Evolutionary conservation across 192 early-diverging fungal species (phyloP), one percentile per base, ranked within the genome.

Genomic region (Dispira parvispora): DNA sequence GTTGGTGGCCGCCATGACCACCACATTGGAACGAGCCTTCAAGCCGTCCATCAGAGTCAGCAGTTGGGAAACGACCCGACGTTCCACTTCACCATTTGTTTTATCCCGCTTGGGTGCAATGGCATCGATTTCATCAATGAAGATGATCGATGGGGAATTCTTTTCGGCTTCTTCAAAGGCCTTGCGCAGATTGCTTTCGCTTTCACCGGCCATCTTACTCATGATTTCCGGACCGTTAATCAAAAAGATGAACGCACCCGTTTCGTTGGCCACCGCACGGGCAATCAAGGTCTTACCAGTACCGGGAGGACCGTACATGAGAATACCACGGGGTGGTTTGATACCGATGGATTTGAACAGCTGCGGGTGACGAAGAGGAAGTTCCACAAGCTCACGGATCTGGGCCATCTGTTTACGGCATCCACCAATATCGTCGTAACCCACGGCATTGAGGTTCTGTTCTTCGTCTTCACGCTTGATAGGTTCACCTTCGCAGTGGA

Each of bases 181-280:
- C 77, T 99, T 98, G 62, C 96, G 85, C 67, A 99, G 68, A 70
- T 99, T 99, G 57, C 83, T 87, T 78, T 99, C 96, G 64, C 88
- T 90, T 73, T 99, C 96, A 68, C 96, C 96, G 44, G 96, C 93
- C 96, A 99, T 99, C 79, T 98, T 98, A 67, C 91, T 94, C 94
- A 99, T 98, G 70, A 99, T 98, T 71, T 98, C 94, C 56, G 96
- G 96, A 45, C 94, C 96, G 69, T 98, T 98, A 76, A 99, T 98
- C 54, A 94, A 73, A 78, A 99, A 98, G 82, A 99, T 94, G 87
- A 98, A 98, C 16, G 94, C 96, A 28, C 96, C 96, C 38, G 94
- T 98, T 73, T 99, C 96, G 73, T 98, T 98, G 60, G 96, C 96
- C 5, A 99, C 94, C 8, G 96, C 94, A 64, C 94, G 87, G 8